phyloP scores from a whole-genome alignment of 148 eudicot species.

The Amaranthus hypochondriacus region DNA sequence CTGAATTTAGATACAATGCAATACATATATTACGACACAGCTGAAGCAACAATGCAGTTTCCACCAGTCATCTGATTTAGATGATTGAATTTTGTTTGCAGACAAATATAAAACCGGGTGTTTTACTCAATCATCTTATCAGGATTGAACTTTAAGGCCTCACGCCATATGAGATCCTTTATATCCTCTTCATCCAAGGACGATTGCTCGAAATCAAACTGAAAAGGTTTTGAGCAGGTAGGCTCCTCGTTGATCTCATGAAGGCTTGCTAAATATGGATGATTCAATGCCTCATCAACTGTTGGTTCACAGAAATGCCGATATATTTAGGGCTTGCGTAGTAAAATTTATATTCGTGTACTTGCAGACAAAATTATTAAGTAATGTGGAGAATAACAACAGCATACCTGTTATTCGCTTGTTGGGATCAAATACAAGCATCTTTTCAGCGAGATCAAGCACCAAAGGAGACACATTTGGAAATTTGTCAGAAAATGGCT shows the following conservation, averaged over 20 bases:
- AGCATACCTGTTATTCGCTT: constrained; percentile 84
- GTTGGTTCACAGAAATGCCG: constrained; percentile 6
- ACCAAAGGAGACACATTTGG: constrained; percentile 72
- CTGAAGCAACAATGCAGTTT: neutral
- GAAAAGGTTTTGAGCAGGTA: constrained; percentile 62
- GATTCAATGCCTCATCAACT: constrained; percentile 96
- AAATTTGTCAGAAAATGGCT: constrained; percentile 56
- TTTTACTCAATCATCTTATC: constrained; percentile 34
- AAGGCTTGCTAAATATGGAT: constrained; percentile 74
- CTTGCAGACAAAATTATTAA: neutral
- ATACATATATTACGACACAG: neutral
- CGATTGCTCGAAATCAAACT: constrained; percentile 82
- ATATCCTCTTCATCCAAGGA: constrained; percentile 80
- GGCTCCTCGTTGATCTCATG: constrained; percentile 99
- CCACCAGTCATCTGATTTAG: constrained; percentile 12
- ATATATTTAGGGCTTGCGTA: constrained; percentile 10
- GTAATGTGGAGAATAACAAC: neutral
- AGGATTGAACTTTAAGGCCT: constrained; percentile 66
- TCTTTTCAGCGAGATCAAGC: constrained; percentile 86
- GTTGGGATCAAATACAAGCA: constrained; percentile 94
- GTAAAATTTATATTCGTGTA: neutral
- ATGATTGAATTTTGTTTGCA: neutral
- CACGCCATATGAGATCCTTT: constrained; percentile 85
- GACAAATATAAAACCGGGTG: neutral
- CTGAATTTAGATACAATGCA: neutral